Evolutionary conservation across 441 rosid genomes (phyloP).

Genomic region (Gossypium davidsonii): DNA sequence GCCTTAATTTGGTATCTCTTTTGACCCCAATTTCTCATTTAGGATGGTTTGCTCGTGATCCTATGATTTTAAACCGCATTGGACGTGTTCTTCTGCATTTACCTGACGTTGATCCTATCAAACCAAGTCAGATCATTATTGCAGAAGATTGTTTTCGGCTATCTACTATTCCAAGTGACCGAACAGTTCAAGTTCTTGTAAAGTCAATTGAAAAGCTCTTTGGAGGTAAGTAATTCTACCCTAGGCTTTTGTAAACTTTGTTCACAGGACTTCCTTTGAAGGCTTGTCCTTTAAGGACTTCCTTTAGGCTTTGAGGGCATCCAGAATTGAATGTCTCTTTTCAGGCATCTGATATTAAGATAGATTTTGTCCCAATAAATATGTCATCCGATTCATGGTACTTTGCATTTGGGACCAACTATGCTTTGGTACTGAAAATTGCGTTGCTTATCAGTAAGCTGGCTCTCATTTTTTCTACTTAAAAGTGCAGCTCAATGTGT

Average conservation of each 20-base stretch:
- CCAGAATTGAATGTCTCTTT: background rate
- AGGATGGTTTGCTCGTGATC: slow-evolving; percentile 59
- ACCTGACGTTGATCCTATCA: slow-evolving; percentile 24
- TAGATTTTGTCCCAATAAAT: background rate
- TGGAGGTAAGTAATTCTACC: slow-evolving; percentile 36
- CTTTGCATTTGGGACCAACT: background rate
- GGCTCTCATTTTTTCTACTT: background rate
- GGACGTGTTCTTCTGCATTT: slow-evolving; percentile 56
- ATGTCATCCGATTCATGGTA: background rate
- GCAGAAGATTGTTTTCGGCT: slow-evolving; percentile 73
- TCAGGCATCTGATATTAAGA: background rate
- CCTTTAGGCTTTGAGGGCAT: background rate
- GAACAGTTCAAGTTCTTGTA: slow-evolving; percentile 41
- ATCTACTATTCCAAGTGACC: slow-evolving; percentile 50
- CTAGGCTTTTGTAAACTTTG: background rate
- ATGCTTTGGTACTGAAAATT: background rate
- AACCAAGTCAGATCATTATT: slow-evolving; percentile 43
- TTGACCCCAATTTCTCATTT: slow-evolving; percentile 9
- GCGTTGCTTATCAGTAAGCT: background rate
- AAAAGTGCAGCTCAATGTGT: slow-evolving; percentile 39
- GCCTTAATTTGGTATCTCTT: background rate
- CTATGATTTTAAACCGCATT: slow-evolving; percentile 42
- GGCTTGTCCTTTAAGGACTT: background rate
- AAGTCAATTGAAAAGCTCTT: slow-evolving; percentile 52
- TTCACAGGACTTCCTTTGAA: background rate